These are phyloP conservation scores for Barnettozyma botsteinii DNA, from an alignment of 805 yeast genomes.

Conservation along the genomic window DNA sequence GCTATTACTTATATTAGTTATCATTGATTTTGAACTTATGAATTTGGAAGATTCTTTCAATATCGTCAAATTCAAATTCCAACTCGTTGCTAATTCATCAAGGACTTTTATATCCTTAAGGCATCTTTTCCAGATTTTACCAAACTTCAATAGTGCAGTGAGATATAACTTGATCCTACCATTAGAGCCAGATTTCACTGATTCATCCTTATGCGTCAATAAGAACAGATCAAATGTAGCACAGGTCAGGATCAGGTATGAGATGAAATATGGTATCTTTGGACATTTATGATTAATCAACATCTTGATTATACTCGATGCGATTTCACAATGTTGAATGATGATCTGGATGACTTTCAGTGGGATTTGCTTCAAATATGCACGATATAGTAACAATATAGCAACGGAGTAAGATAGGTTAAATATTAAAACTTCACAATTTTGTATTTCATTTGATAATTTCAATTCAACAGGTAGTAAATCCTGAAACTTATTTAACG, in stretches of 20 bases:
- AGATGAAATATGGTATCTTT: conserved; percentile 28
- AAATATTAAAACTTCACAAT: conserved; percentile 23
- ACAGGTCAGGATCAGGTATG: conserved; percentile 28
- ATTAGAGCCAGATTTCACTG: conserved; percentile 17
- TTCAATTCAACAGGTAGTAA: conserved; percentile 22
- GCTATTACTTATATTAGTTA: too few relatives aligned
- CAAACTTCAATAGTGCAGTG: conserved; percentile 22
- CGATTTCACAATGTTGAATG: conserved; percentile 22
- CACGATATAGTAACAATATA: conserved; percentile 25
- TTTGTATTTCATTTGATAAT: conserved; percentile 11
- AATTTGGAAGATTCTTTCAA: neutral
- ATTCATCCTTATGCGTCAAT: conserved; percentile 23
- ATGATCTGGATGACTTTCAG: conserved; percentile 23
- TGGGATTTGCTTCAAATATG: conserved; percentile 29
- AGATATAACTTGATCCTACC: conserved; percentile 20
- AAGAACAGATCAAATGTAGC: conserved; percentile 30
- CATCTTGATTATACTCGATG: conserved; percentile 19
- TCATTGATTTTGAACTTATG: too few relatives aligned
- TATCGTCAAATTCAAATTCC: conserved; percentile 16
- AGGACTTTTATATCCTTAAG: conserved; percentile 26
- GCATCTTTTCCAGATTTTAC: conserved; percentile 28
- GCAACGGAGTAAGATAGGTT: conserved; percentile 28
- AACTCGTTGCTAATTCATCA: conserved; percentile 22
- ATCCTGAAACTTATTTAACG: conserved; percentile 19
- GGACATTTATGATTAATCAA: conserved; percentile 5